A percentile compares a stretch with the other conserved stretches of the same genome.
Evolutionary conservation across 2,329 filamentous ascomycete genomes (phyloP).

Genomic region (Ophiognomonia clavigignenti-juglandacearum): DNA sequence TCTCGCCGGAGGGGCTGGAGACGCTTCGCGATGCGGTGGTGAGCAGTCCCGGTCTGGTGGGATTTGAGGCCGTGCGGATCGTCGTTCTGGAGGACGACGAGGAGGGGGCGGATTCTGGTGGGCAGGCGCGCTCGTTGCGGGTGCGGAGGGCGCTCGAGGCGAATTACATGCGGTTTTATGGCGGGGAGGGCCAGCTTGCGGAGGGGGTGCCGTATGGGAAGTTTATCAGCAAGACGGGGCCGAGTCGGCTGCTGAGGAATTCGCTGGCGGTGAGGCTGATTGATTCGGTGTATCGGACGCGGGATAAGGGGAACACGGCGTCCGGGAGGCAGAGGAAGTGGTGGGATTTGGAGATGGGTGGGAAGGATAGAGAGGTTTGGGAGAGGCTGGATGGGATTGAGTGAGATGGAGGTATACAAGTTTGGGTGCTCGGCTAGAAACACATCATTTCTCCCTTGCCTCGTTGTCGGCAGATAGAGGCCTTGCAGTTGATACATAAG

Average conservation of each 20-base stretch:
- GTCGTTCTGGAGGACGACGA: neutral
- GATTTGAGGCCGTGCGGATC: neutral
- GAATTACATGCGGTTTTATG: neutral
- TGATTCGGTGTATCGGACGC: constrained; percentile 2
- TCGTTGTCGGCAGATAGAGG: no score
- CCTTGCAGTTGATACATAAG: no score
- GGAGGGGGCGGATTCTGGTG: neutral
- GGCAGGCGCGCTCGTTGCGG: neutral
- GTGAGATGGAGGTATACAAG: no score
- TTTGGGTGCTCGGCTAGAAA: no score
- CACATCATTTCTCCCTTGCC: no score
- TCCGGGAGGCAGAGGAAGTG: neutral
- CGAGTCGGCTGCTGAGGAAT: neutral
- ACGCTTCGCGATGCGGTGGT: neutral
- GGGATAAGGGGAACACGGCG: neutral
- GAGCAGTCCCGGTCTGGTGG: neutral
- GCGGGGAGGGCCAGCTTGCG: neutral
- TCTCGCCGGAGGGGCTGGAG: neutral
- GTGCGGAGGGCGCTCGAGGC: neutral
- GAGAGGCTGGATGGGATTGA: constrained; percentile 1
- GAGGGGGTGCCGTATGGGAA: neutral
- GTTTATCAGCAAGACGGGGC: neutral
- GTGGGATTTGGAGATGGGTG: neutral
- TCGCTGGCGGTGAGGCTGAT: neutral
- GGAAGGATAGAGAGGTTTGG: neutral